A percentile compares a stretch with the other conserved stretches of the same genome.
These are phyloP conservation scores for Annulohypoxylon moriforme DNA, from an alignment of 495 filamentous ascomycete species.

Conservation along the genomic window DNA sequence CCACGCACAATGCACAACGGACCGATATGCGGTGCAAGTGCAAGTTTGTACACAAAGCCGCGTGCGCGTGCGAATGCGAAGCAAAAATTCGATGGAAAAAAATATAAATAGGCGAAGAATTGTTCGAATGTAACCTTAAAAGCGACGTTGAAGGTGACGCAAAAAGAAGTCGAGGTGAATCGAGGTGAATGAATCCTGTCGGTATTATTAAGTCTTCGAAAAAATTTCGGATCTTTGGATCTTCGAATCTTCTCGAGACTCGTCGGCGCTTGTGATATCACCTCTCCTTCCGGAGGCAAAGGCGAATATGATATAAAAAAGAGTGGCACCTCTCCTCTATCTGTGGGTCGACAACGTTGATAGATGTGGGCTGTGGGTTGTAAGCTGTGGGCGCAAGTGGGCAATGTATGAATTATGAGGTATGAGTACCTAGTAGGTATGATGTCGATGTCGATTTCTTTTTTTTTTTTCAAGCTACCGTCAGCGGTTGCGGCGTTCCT, in stretches of 20 bases:
- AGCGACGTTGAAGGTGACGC: background rate
- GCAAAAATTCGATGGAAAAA: background rate
- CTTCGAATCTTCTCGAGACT: conserved; percentile 12
- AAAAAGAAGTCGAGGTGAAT: conserved; percentile 9
- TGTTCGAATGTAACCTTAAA: background rate
- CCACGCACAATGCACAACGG: background rate
- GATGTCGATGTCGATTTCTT: too few relatives aligned
- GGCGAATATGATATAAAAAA: conserved; percentile 16
- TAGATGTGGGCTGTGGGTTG: conserved; percentile 38
- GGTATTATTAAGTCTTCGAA: conserved; percentile 6
- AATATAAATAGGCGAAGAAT: background rate
- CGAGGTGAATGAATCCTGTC: conserved; percentile 12
- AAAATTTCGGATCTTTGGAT: background rate
- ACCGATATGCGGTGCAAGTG: conserved; percentile 11
- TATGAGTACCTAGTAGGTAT: conserved; percentile 19
- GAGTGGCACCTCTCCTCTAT: conserved; percentile 33
- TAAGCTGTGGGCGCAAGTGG: conserved; percentile 38
- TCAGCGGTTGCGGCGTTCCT: conserved; percentile 37
- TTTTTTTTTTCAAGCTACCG: conserved; percentile 4
- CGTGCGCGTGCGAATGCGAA: conserved; percentile 3
- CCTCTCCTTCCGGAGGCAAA: conserved; percentile 26
- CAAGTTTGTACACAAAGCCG: conserved; percentile 10
- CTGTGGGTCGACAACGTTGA: conserved; percentile 34
- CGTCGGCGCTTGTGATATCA: conserved; percentile 37
- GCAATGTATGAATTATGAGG: conserved; percentile 24